These are phyloP conservation scores for Hyaloperonospora brassicae DNA, from an alignment of 352 stramenopile species.

Conservation along the genomic window DNA sequence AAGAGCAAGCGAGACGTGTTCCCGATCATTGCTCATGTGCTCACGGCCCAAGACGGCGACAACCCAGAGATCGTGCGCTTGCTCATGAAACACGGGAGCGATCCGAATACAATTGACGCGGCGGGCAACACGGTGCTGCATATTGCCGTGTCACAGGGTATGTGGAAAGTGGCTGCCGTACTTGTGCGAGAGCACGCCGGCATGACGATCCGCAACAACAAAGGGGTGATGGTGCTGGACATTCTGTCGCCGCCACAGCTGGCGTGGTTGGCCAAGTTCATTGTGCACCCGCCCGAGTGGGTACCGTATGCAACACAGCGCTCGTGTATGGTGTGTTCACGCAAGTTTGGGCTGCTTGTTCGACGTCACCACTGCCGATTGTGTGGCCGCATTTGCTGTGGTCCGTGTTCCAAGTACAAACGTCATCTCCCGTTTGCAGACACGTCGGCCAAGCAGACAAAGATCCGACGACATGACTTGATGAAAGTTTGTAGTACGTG, in stretches of 20 bases:
- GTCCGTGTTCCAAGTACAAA: constrained; percentile 73
- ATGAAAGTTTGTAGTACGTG: constrained; percentile 71
- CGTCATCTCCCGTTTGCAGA: constrained; percentile 50
- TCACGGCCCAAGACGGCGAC: constrained; percentile 64
- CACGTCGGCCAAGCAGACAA: constrained; percentile 32
- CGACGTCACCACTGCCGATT: constrained; percentile 76
- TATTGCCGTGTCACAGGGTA: constrained; percentile 62
- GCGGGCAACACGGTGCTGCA: constrained; percentile 74
- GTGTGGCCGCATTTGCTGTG: constrained; percentile 76
- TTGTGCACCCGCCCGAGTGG: constrained; percentile 63
- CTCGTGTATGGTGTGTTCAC: constrained; percentile 64
- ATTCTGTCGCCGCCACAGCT: constrained; percentile 62
- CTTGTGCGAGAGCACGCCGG: constrained; percentile 55
- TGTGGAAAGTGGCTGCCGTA: constrained; percentile 64
- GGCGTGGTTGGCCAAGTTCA: constrained; percentile 74
- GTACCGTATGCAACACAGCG: constrained; percentile 55
- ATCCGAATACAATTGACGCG: constrained; percentile 64
- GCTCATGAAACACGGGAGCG: constrained; percentile 66
- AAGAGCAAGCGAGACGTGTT: constrained; percentile 72
- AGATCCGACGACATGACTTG: constrained; percentile 35
- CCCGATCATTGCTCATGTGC: constrained; percentile 65
- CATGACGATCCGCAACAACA: constrained; percentile 73
- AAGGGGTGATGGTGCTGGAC: constrained; percentile 64
- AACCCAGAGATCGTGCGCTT: constrained; percentile 60
- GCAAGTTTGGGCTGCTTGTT: constrained; percentile 60